A percentile compares a stretch with the other conserved stretches of the same genome.
Evolutionary conservation across 2,329 filamentous ascomycete genomes (phyloP).

Genomic region (Byssothecium circinans): DNA sequence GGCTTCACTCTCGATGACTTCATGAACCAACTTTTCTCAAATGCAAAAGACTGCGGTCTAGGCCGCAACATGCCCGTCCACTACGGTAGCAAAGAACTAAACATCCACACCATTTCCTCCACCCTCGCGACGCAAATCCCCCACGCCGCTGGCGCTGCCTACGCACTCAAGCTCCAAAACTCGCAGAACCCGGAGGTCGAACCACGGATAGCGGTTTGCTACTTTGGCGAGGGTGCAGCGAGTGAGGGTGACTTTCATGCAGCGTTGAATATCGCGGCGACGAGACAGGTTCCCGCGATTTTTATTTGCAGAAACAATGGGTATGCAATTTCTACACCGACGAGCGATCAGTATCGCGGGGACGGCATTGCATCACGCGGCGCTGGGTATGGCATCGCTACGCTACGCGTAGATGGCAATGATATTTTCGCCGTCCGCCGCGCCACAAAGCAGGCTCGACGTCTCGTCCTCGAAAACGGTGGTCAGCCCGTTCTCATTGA

Average conservation of each 20-base stretch:
- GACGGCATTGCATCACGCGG: slow-evolving; percentile 88
- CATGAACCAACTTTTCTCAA: slow-evolving; percentile 94
- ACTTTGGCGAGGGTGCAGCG: slow-evolving; percentile 88
- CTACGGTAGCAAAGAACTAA: slow-evolving; percentile 81
- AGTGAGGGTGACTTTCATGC: slow-evolving; percentile 92
- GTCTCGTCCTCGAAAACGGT: slow-evolving; percentile 77
- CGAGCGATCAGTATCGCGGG: slow-evolving; percentile 85
- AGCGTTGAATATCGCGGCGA: slow-evolving; percentile 87
- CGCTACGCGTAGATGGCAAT: slow-evolving; percentile 90
- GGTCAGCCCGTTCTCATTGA: slow-evolving; percentile 85
- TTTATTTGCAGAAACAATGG: slow-evolving; percentile 95
- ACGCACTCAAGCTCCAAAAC: slow-evolving; percentile 81
- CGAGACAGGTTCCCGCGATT: slow-evolving; percentile 80
- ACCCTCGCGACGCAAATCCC: slow-evolving; percentile 87
- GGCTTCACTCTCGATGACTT: slow-evolving; percentile 87
- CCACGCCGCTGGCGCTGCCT: slow-evolving; percentile 83
- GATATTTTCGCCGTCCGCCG: slow-evolving; percentile 88
- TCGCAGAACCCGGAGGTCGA: slow-evolving; percentile 65
- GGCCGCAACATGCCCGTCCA: slow-evolving; percentile 98
- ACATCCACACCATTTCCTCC: slow-evolving; percentile 87
- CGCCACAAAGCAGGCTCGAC: slow-evolving; percentile 74
- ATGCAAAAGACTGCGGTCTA: slow-evolving; percentile 73
- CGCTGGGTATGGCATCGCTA: slow-evolving; percentile 91
- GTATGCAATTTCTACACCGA: slow-evolving; percentile 87
- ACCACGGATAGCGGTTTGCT: slow-evolving; percentile 73